These are phyloP conservation scores for Geotrichum australiense DNA, from an alignment of 1,139 yeast species.

Conservation along the genomic window DNA sequence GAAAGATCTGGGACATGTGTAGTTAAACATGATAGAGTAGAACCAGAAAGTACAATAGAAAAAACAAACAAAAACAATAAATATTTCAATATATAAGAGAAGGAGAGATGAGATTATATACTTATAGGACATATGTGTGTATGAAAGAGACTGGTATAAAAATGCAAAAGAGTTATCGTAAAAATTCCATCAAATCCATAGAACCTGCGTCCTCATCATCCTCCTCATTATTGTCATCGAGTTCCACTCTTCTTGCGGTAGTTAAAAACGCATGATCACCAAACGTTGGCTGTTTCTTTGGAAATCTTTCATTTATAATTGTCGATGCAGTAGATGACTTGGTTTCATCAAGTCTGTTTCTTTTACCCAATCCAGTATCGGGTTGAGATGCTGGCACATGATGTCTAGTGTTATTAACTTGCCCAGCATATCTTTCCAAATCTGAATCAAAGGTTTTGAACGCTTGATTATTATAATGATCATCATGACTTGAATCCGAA, in stretches of 20 bases:
- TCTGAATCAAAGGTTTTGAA: conserved; percentile 11
- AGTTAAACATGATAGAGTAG: no score
- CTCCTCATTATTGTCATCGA: conserved; percentile 17
- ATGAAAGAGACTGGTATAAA: conserved; percentile 5
- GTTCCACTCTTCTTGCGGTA: conserved; percentile 16
- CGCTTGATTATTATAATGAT: not conserved
- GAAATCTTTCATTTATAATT: no score
- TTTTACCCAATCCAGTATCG: not conserved
- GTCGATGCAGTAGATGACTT: not conserved
- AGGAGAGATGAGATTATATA: no score
- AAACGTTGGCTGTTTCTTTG: not conserved
- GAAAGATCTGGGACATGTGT: no score
- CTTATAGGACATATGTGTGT: no score
- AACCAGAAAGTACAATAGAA: no score
- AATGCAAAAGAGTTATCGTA: conserved; percentile 13
- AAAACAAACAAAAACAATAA: no score
- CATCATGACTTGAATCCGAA: not conserved
- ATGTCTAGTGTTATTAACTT: no score
- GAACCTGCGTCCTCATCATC: conserved; percentile 15
- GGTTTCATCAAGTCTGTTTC: conserved; percentile 1
- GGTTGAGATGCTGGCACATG: not conserved
- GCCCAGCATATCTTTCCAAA: conserved; percentile 12
- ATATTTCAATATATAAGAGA: no score
- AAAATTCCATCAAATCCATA: conserved; percentile 22
- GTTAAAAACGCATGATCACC: conserved; percentile 10